phyloP scores from a whole-genome alignment of 176 grass and related monocot species.

The Tillandsia leiboldiana region DNA sequence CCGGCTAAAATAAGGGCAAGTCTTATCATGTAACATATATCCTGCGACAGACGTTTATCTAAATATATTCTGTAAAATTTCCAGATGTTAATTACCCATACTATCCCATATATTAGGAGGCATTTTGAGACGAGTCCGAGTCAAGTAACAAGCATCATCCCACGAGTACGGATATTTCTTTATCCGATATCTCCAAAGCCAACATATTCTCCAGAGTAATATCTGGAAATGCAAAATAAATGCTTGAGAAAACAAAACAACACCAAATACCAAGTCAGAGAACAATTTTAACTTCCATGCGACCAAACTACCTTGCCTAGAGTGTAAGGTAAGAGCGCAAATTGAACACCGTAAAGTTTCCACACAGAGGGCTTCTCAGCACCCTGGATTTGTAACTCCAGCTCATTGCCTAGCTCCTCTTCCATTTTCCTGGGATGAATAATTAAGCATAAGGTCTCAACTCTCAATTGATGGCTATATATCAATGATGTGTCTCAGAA shows the following conservation, averaged over 20 bases:
- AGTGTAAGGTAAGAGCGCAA: constrained; percentile 75
- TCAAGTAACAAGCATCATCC: constrained; percentile 94
- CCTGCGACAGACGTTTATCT: no score
- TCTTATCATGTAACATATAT: no score
- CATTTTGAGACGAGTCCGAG: constrained; percentile 52
- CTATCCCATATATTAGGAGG: constrained; percentile 50
- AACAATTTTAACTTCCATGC: not conserved
- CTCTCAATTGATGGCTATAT: not conserved
- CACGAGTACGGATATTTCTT: constrained; percentile 75
- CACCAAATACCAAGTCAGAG: not conserved
- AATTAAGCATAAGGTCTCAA: not conserved
- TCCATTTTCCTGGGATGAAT: constrained; percentile 52
- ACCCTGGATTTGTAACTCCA: constrained; percentile 90
- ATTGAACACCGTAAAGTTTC: constrained; percentile 70
- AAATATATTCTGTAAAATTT: not conserved
- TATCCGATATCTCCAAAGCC: constrained; percentile 83
- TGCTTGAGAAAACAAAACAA: not conserved
- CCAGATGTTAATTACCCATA: constrained; percentile 54
- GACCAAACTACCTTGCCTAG: constrained; percentile 60
- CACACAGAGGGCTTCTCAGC: constrained; percentile 76
- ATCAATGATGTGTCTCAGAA: no score
- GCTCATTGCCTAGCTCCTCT: constrained; percentile 60
- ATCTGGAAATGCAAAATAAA: constrained; percentile 23
- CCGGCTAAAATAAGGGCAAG: not conserved
- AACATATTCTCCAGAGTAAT: constrained; percentile 52